Percentiles rank a stretch among this genome's conserved stretches.
Conservation (phyloP, 371 early-diverging fungal species). For the Apophysomyces variabilis region DNA sequence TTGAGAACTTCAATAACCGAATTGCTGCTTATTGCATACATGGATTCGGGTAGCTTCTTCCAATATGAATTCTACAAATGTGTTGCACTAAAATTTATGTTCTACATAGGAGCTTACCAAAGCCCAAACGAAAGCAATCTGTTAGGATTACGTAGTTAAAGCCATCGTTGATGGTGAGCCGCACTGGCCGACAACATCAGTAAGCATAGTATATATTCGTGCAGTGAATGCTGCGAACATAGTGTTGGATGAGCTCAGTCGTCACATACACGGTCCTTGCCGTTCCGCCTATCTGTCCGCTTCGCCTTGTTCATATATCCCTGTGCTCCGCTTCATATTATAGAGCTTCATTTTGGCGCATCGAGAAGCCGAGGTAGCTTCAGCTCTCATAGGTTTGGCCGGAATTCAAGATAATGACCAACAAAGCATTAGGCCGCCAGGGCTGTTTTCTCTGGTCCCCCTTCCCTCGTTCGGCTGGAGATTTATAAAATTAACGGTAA, state of each 20-base stretch:
- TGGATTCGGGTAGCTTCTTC: background rate
- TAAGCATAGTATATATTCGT: too few relatives aligned
- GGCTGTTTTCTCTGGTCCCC: background rate
- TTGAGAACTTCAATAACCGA: background rate
- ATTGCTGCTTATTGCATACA: background rate
- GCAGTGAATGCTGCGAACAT: too few relatives aligned
- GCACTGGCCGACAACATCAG: too few relatives aligned
- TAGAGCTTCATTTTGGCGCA: background rate
- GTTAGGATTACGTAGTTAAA: background rate
- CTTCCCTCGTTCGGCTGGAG: background rate
- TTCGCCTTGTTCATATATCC: background rate
- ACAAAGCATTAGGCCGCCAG: background rate
- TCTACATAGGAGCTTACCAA: background rate
- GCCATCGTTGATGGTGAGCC: background rate
- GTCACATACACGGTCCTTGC: background rate
- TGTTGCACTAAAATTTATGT: background rate
- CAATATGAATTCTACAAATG: background rate
- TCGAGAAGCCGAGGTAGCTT: background rate
- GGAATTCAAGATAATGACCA: background rate
- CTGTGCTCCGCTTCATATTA: background rate
- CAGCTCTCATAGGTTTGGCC: background rate
- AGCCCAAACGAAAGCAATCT: background rate
- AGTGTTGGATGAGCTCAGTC: background rate
- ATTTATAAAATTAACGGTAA: background rate
- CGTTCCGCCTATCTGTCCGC: background rate